Evolutionary conservation across 2,329 filamentous ascomycete genomes (phyloP).

Genomic region (Alternaria sp.): DNA sequence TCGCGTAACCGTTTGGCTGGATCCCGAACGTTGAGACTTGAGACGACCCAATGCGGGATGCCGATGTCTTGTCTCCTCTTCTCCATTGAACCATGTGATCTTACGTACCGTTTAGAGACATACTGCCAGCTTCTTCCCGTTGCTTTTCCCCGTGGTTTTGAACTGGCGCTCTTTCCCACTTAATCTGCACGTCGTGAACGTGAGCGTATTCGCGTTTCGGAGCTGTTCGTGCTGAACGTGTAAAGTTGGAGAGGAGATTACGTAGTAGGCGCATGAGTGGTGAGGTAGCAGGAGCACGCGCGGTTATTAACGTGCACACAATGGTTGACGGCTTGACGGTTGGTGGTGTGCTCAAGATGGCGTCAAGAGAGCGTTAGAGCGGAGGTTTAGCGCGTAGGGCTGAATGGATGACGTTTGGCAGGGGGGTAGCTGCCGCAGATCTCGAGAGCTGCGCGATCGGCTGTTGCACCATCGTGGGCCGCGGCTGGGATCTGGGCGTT

Average conservation of each 20-base stretch:
- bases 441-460: slow-evolving; percentile 4
- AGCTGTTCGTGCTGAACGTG: background rate
- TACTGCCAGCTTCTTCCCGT: slow-evolving; percentile 7
- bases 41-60: background rate
- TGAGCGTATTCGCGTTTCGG: slow-evolving; percentile 32
- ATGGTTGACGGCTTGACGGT: background rate
- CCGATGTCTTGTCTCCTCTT: background rate
- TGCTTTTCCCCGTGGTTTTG: background rate
- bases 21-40: background rate
- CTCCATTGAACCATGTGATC: background rate
- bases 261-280: slow-evolving; percentile 10
- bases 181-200: slow-evolving; percentile 36
- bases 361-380: slow-evolving; percentile 8
- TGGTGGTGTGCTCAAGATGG: slow-evolving; percentile 18
- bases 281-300: background rate
- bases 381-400: slow-evolving; percentile 16
- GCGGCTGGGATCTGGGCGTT: background rate
- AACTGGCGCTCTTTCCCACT: slow-evolving; percentile 2
- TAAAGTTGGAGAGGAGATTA: background rate
- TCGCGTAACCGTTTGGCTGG: background rate
- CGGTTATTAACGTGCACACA: background rate
- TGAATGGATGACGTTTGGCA: slow-evolving; percentile 21
- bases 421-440: slow-evolving; percentile 14
- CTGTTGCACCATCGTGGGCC: slow-evolving; percentile 7
- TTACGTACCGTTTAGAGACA: slow-evolving; percentile 17